Conservation (phyloP, 768 basidiomycete species). For the Pulveroboletus frians region DNA sequence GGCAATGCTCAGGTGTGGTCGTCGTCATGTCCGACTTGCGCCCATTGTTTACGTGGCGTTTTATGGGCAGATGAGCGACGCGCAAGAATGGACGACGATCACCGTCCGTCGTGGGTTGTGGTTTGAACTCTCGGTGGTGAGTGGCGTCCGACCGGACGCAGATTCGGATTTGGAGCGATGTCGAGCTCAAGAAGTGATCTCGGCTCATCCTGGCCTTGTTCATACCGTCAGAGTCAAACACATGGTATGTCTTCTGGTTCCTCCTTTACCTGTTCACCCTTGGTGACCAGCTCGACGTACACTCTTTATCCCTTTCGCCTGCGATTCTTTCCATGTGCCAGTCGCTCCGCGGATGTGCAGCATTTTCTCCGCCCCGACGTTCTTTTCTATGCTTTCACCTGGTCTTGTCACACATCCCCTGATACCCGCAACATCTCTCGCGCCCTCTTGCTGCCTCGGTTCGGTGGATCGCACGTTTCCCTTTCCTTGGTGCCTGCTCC, state of each 20-base stretch:
- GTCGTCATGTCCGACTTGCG: no score
- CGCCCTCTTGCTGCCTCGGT: background rate
- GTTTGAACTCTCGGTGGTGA: background rate
- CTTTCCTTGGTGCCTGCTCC: no score
- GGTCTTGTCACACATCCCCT: background rate
- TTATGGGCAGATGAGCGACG: background rate
- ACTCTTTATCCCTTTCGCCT: background rate
- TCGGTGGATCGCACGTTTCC: no score
- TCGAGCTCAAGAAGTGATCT: background rate
- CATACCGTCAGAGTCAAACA: background rate
- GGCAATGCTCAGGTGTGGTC: background rate
- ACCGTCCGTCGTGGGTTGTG: background rate
- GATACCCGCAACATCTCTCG: conserved; percentile 1
- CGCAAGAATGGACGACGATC: background rate
- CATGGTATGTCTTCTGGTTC: conserved; percentile 1
- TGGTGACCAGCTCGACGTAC: background rate
- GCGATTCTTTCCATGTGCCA: no score
- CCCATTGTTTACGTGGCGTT: background rate
- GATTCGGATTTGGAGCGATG: background rate
- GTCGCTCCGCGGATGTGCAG: background rate
- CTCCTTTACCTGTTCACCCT: background rate
- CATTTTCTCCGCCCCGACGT: no score
- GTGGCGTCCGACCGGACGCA: background rate
- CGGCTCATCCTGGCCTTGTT: background rate
- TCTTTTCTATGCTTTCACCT: no score